Base-by-base conservation (phyloP, 352 stramenopile species). In the Pseudoperonospora humuli region DNA sequence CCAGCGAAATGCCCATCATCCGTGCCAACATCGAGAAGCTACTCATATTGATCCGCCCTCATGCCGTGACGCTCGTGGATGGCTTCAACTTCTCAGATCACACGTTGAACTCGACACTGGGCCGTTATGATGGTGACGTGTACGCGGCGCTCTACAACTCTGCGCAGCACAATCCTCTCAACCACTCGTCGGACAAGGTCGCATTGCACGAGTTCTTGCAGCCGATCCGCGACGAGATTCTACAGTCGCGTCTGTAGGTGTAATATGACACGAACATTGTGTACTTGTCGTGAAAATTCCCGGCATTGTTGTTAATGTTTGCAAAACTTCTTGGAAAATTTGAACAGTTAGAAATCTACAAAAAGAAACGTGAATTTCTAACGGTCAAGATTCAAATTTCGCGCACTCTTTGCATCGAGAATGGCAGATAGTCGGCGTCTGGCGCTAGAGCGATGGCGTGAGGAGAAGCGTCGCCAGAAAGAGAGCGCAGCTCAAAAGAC, bases 31-130 rank as follows among this genome's bases (percentile, higher is more conserved):
- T 85, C 36, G 65, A 83, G 39, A 48, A 59, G 26, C 50, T 85
- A 14, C 67, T 85, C 10, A 35, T 33, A 13, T 61, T 66, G 18
- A 61, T 89, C 31, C 75, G 76, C 7, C 57, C 64, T 5, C 69
- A 92, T 36, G 79, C 75, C n/a, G 75, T 92, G 28, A 61, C 61
- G 38, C 70, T 89, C 18, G 73, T 80, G 20, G 76, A 92, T 28
- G 72, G 70, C 13, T 92, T 86, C 58, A 82, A 88, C 54, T 87
- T 89, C 50, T 82, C 73, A 8, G 79, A 89, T 52, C 59, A 76
- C 42, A 20, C 45, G 33, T 46, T 92, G 28, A 89, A 89, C 68
- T 84, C 76, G 57, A 70, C 70, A 20, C 56, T 92, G 23, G 80
- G 80, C 18, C 70, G 75, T 42, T 81, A 72, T 36, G 73, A 90